Conservation (phyloP, 2,329 filamentous ascomycete species). For the Alternaria hordeiaustralica region DNA sequence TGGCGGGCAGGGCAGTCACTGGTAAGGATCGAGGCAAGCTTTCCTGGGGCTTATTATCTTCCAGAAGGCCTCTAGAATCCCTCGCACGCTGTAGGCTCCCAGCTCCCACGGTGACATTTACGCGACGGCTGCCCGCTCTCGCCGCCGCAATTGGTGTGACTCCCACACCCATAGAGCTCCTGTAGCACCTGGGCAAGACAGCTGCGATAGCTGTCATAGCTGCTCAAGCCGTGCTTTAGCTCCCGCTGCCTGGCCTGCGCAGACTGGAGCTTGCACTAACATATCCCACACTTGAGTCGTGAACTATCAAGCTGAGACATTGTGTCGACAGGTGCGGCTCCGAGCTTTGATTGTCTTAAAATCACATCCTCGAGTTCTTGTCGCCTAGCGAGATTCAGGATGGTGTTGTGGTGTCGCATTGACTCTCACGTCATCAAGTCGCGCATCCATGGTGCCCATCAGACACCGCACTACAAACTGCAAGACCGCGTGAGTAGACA, state of each 20-base stretch:
- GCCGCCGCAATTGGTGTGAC: constrained; percentile 21
- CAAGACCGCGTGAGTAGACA: not conserved
- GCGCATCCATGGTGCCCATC: not conserved
- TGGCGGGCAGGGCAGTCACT: constrained; percentile 21
- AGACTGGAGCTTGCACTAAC: constrained; percentile 3
- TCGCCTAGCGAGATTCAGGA: not conserved
- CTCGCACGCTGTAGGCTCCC: constrained; percentile 2
- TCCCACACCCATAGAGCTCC: not conserved
- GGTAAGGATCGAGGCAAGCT: constrained; percentile 25
- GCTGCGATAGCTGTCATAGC: not conserved
- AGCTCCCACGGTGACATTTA: constrained; percentile 1
- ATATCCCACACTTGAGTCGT: not conserved
- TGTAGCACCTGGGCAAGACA: constrained; percentile 8
- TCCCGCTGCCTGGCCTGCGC: constrained; percentile 21
- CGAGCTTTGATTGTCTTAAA: not conserved
- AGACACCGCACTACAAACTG: not conserved
- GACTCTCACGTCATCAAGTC: constrained; percentile 2
- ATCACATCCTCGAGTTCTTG: not conserved
- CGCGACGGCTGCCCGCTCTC: constrained; percentile 14
- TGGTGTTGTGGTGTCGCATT: not conserved
- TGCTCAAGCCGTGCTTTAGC: constrained; percentile 21
- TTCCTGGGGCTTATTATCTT: constrained; percentile 28
- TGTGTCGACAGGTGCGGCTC: not conserved
- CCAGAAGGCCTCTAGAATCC: constrained; percentile 41
- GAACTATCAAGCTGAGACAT: not conserved